A percentile compares a stretch with the other conserved stretches of the same genome.
Evolutionary conservation across 306 rosid species (phyloP).

Genomic region (Prunus mira): DNA sequence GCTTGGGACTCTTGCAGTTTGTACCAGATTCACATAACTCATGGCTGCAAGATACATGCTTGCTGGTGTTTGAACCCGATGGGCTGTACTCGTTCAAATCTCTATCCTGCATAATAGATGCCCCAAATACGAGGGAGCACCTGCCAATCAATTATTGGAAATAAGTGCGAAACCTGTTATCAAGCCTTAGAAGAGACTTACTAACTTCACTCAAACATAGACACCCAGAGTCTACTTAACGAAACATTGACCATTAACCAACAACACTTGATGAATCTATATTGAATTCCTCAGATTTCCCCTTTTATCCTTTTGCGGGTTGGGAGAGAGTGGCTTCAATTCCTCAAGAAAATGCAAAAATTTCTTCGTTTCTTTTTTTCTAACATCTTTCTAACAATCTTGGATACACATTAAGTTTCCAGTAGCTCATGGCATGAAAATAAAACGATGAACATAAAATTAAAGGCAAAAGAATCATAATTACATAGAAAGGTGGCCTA

Average conservation of each 20-base stretch:
- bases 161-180: conserved; percentile 81
- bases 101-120: conserved; percentile 98
- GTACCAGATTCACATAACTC: conserved; percentile 65
- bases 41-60: conserved; percentile 75
- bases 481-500: conserved; percentile 30
- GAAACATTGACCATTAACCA: background rate
- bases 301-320: background rate
- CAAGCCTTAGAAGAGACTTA: conserved; percentile 41
- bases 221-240: conserved; percentile 7
- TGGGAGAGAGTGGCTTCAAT: background rate
- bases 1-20: conserved; percentile 62
- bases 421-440: background rate
- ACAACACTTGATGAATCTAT: background rate
- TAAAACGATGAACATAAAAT: background rate
- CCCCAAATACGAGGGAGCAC: conserved; percentile 96
- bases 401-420: background rate
- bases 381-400: background rate
- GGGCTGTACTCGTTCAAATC: conserved; percentile 88
- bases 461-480: background rate
- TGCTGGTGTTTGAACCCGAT: conserved; percentile 71
- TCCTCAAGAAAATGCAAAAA: background rate
- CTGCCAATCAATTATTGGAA: conserved; percentile 97
- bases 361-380: background rate
- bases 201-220: conserved; percentile 26
- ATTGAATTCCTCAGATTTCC: conserved; percentile 1